Evolutionary conservation across 2,329 filamentous ascomycete species (phyloP).

Genomic region (Penicillium hesseltinei): DNA sequence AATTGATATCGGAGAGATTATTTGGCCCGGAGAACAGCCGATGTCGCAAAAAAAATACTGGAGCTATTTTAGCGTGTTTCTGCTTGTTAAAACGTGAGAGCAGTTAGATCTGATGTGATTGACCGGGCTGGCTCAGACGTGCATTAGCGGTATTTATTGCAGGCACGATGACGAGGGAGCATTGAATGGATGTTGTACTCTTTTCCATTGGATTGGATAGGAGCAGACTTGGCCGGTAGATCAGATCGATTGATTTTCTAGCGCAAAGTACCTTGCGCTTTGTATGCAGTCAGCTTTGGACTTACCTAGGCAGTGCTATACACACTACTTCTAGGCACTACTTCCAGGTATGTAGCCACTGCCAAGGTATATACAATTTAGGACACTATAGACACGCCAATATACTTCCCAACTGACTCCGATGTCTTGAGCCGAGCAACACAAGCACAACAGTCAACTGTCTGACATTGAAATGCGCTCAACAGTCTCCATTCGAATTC

Average conservation of each 20-base stretch:
- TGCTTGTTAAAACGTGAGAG: slow-evolving; percentile 16
- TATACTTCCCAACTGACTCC: background rate
- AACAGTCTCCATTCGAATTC: slow-evolving; percentile 13
- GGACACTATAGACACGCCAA: background rate
- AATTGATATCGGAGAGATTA: slow-evolving; percentile 9
- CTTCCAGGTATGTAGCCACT: background rate
- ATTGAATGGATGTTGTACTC: background rate
- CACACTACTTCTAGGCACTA: background rate
- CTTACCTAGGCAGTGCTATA: background rate
- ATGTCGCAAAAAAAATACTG: slow-evolving; percentile 7
- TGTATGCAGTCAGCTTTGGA: slow-evolving; percentile 1
- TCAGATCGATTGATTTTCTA: slow-evolving; percentile 6
- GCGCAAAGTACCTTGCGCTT: slow-evolving; percentile 6
- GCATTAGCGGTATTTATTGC: slow-evolving; percentile 23
- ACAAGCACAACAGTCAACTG: slow-evolving; percentile 8
- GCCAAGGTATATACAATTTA: no score
- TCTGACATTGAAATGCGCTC: slow-evolving; percentile 5
- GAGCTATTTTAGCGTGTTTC: slow-evolving; percentile 12
- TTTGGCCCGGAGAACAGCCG: slow-evolving; percentile 21
- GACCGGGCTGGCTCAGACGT: slow-evolving; percentile 15
- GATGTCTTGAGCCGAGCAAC: slow-evolving; percentile 5
- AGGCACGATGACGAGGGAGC: slow-evolving; percentile 2
- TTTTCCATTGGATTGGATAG: slow-evolving; percentile 5
- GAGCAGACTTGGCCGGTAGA: slow-evolving; percentile 10
- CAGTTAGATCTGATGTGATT: slow-evolving; percentile 27